Percentiles rank a stretch among this genome's conserved stretches.
Conservation (phyloP, 768 basidiomycete species). For the Mycena vitilis region DNA sequence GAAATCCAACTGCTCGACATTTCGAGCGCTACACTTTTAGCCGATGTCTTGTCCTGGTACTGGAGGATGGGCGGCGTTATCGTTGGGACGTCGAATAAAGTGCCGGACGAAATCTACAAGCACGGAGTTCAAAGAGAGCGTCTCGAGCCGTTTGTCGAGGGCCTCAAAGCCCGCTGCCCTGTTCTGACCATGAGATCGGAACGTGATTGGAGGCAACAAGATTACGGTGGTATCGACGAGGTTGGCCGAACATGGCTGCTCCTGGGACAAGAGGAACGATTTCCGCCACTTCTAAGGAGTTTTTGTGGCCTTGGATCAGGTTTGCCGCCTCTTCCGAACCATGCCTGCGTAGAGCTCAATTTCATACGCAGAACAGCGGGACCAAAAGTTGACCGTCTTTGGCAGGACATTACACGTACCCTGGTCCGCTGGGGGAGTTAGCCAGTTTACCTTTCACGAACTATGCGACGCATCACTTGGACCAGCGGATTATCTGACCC, state of each 20-base stretch:
- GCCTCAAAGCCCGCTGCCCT: constrained; percentile 64
- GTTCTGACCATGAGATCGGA: constrained; percentile 57
- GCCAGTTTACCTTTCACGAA: constrained; percentile 61
- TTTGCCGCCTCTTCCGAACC: not conserved
- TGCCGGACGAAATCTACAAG: constrained; percentile 66
- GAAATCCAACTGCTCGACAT: constrained; percentile 72
- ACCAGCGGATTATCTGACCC: constrained; percentile 67
- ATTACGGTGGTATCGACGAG: constrained; percentile 32
- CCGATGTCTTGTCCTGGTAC: constrained; percentile 68
- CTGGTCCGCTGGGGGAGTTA: constrained; percentile 52
- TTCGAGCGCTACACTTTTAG: constrained; percentile 63
- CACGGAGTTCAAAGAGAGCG: constrained; percentile 68
- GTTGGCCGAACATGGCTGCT: constrained; percentile 48
- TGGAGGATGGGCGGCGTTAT: constrained; percentile 73
- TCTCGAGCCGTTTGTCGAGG: constrained; percentile 67
- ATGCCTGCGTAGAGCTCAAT: not conserved
- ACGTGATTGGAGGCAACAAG: constrained; percentile 56
- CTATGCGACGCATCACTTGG: constrained; percentile 65
- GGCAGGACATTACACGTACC: constrained; percentile 59
- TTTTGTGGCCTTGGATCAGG: constrained; percentile 19
- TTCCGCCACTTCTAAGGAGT: constrained; percentile 35
- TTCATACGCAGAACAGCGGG: constrained; percentile 31
- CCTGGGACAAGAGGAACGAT: constrained; percentile 36
- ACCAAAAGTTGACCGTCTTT: constrained; percentile 56
- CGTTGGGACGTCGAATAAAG: constrained; percentile 60